These are phyloP conservation scores for Anisodus tanguticus DNA, from an alignment of 257 asterid genomes.

Conservation along the genomic window DNA sequence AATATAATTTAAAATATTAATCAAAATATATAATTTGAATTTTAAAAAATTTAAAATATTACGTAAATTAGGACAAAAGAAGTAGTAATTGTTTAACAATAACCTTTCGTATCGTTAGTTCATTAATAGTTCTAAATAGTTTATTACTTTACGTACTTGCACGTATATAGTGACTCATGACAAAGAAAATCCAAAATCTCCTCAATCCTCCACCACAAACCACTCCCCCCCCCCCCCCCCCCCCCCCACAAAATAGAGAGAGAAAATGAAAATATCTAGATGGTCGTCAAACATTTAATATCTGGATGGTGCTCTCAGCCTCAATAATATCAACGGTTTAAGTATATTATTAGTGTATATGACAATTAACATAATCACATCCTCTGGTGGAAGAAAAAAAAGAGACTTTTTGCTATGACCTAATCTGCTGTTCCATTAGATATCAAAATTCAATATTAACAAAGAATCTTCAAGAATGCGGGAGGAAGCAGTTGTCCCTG, in stretches of 20 bases:
- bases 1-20: no score
- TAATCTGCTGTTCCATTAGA: not conserved
- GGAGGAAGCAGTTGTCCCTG: conserved; percentile 27
- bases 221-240: not conserved
- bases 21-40: no score
- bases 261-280: not conserved
- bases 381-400: not conserved
- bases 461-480: conserved; percentile 4
- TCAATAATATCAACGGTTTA: not conserved
- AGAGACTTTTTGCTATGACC: not conserved
- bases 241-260: not conserved
- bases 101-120: not conserved
- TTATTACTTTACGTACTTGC: not conserved
- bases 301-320: not conserved
- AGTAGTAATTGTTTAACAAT: no score
- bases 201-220: no score
- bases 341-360: not conserved
- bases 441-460: not conserved
- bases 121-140: not conserved
- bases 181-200: not conserved
- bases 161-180: not conserved
- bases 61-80: no score
- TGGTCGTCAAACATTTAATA: not conserved
- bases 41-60: no score
- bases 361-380: not conserved